phyloP scores from a whole-genome alignment of 148 eudicot genomes.

The Fallopia convolvulus region DNA sequence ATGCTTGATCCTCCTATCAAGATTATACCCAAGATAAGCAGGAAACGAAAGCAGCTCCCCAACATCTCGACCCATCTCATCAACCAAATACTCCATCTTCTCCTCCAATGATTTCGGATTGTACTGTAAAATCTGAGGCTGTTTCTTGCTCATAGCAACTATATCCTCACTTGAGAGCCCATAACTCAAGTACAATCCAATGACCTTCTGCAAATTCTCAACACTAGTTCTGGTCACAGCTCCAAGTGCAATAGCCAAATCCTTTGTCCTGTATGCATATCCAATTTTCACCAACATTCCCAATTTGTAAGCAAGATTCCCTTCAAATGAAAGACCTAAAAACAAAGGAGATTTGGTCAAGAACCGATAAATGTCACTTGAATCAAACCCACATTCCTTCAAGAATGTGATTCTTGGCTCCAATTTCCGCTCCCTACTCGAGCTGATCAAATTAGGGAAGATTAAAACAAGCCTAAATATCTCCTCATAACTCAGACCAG shows the following conservation, averaged over 20 bases:
- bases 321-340: constrained; percentile 67
- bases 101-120: constrained; percentile 72
- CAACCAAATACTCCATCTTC: constrained; percentile 73
- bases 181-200: constrained; percentile 61
- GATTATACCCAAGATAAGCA: constrained; percentile 89
- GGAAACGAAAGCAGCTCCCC: constrained; percentile 85
- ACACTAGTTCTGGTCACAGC: constrained; percentile 78
- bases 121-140: constrained; percentile 78
- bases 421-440: constrained; percentile 68
- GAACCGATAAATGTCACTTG: constrained; percentile 64
- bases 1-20: constrained; percentile 77
- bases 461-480: constrained; percentile 65
- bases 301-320: constrained; percentile 66
- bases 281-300: constrained; percentile 73
- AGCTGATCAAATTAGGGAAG: constrained; percentile 76
- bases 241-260: constrained; percentile 82
- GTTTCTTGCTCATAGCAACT: constrained; percentile 76
- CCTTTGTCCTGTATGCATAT: constrained; percentile 61
- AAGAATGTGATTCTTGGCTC: constrained; percentile 71
- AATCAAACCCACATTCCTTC: constrained; percentile 70
- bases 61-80: constrained; percentile 84
- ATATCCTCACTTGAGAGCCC: constrained; percentile 74
- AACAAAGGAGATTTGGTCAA: constrained; percentile 66
- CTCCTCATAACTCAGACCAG: constrained; percentile 56
- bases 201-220: constrained; percentile 67